Evolutionary conservation across 176 grass and related monocot species (phyloP), one percentile per base, ranked within the genome.

Genomic region (Aegilops bicornis): DNA sequence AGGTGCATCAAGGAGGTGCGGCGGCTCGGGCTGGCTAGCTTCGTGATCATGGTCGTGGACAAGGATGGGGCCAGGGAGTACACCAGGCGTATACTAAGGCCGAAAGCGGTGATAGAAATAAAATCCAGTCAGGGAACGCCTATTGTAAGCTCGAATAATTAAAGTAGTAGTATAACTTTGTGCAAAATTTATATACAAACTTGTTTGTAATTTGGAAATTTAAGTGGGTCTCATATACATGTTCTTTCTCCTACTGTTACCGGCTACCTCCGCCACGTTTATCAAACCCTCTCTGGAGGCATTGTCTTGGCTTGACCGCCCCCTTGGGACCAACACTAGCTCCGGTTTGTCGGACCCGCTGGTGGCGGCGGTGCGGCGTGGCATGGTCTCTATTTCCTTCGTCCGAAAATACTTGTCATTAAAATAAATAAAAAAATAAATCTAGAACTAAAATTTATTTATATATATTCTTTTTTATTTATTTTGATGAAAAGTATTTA

Each of bases 51-150:
- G 72, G 24, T 76, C 25, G 92, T 94, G 2, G 92, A 87, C 69
- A 83, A 89, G 89, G 84, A 91, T 22, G 89, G 92, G 9, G 92
- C 92, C 3, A 88, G 87, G 70, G 81, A 89, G 64, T 85, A 89
- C 6, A 73, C 56, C 6, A 87, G 81, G 87, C 87, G 87, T 47
- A 75, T 75, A 9, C 42, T 15, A 75, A 50, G 72, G 42, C 3
- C 42, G 0, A 25, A 75, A 3, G 4, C 17, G 72, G 72, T 22
- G 54, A 59, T 59, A 75, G 72, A 75, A 29, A 29, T 59, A 2
- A 50, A 75, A 30, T 25, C 27, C 2, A 30, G 42, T 25, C 13
- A 50, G 42, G 40, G 23, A 15, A 4, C 23, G 13, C 24, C n/a
- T 48, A 47, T 27, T 29, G 23, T 74, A 17, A 16, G 17, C 45